phyloP scores from a whole-genome alignment of 176 grass and related monocot genomes.

The Triticum turgidum region DNA sequence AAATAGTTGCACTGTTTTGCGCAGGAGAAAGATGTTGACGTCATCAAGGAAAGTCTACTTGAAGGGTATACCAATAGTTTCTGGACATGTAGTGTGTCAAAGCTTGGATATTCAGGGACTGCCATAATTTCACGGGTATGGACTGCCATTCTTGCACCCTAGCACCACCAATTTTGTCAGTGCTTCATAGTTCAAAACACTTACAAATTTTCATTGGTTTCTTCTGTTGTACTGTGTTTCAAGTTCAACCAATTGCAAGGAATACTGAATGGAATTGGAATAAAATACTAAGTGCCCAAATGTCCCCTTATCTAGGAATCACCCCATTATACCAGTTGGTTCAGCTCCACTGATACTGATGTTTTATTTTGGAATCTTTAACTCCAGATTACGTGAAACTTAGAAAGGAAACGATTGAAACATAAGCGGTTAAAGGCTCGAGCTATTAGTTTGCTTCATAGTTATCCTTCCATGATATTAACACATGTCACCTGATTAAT shows the following conservation, averaged over 20 bases:
- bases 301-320: neutral
- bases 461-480: conserved; percentile 1
- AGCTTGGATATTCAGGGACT: conserved; percentile 93
- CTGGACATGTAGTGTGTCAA: conserved; percentile 95
- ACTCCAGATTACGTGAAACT: neutral
- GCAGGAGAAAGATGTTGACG: conserved; percentile 94
- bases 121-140: conserved; percentile 93
- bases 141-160: neutral
- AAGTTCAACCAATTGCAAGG: conserved; percentile 22
- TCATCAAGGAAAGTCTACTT: conserved; percentile 70
- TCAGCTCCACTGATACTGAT: neutral
- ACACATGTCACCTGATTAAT: conserved; percentile 5
- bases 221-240: conserved; percentile 27
- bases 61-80: conserved; percentile 94
- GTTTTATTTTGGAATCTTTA: neutral
- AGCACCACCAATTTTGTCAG: neutral
- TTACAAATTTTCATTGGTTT: conserved; percentile 2
- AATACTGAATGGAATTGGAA: conserved; percentile 23
- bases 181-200: neutral
- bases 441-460: conserved; percentile 19
- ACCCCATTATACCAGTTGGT: neutral
- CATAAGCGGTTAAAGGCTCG: neutral
- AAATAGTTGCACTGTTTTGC: conserved; percentile 23
- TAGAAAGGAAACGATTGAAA: neutral
- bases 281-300: neutral